These are phyloP conservation scores for Boletus eberwhitei DNA, from an alignment of 768 basidiomycete species.

Conservation along the genomic window DNA sequence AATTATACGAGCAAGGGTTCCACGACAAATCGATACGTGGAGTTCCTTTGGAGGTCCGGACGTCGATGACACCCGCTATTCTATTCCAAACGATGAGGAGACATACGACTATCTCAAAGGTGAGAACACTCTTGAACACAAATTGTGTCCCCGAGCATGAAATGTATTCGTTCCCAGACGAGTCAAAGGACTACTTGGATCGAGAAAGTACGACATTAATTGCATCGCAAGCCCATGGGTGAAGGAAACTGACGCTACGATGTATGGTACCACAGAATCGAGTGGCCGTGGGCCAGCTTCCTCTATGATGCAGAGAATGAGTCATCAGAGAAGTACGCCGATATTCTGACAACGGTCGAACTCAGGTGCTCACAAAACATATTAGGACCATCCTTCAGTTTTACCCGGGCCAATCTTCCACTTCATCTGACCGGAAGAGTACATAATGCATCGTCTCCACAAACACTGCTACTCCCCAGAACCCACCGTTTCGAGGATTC, in stretches of 20 bases:
- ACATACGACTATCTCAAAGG: slow-evolving; percentile 5
- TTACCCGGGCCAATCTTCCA: slow-evolving; percentile 8
- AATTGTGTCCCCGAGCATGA: neutral
- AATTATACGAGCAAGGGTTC: slow-evolving; percentile 40
- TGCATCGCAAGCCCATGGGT: neutral
- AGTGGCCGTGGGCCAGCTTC: neutral
- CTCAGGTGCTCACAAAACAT: neutral
- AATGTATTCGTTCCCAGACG: neutral
- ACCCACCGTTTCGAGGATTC: neutral
- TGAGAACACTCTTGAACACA: neutral
- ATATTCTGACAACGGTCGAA: too few relatives aligned
- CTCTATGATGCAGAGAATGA: neutral
- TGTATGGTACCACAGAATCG: neutral
- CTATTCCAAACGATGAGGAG: neutral
- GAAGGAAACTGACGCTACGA: neutral
- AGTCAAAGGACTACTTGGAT: slow-evolving; percentile 3
- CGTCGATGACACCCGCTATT: neutral
- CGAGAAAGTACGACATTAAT: neutral
- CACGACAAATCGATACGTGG: slow-evolving; percentile 22
- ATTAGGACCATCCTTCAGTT: slow-evolving; percentile 13
- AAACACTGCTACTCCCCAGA: neutral
- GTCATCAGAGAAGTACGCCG: slow-evolving; percentile 12
- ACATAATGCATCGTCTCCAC: neutral
- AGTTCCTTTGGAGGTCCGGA: slow-evolving; percentile 9
- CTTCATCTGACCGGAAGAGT: neutral